Base-by-base conservation (phyloP, 495 filamentous ascomycete genomes). In the Penicillium macrosclerotiorum region DNA sequence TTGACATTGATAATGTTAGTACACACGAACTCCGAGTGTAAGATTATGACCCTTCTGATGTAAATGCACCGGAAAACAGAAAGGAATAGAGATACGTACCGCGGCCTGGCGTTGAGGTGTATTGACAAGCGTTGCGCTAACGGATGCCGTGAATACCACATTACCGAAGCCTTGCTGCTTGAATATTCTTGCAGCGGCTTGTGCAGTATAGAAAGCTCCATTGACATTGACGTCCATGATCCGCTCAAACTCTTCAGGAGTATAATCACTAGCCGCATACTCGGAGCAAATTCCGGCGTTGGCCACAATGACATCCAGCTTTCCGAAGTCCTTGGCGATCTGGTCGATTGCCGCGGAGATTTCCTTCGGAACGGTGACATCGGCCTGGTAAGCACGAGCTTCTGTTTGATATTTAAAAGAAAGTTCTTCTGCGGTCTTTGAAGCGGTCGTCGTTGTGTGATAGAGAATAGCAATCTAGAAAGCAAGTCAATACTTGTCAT, bases 71-170 rank as follows among this genome's bases (percentile, higher is more conserved):
- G n/a, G n/a, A n/a, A n/a, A n/a, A n/a, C n/a, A n/a, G n/a, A n/a
- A n/a, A n/a, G n/a, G n/a, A n/a, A n/a, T n/a, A n/a, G n/a, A 29
- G 12, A 29, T 29, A 41, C 31, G 11, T 29, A 49, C 51, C n/a
- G n/a, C n/a, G n/a, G n/a, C n/a, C 51, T 54, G 51, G 13, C 42
- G 23, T 64, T 93, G 87, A 4, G 89, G 89, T 31, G 88, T 77
- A 56, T 93, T 93, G 47, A 79, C 85, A 47, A 90, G 83, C 61
- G 89, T 85, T 1, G 82, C 85, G 59, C 77, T 82, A 77, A 89
- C 89, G 57, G 78, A 84, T 1, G 86, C 76, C 2, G 86, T 90
- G 37, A 80, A 75, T 57, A 90, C 75, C 62, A 89, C 83, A 61
- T 77, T 83, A 12, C 86, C 86, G 12, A 68, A 63, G 11, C 62